These are phyloP conservation scores for Tylopilus sp. DNA, from an alignment of 768 basidiomycete species.

Conservation along the genomic window DNA sequence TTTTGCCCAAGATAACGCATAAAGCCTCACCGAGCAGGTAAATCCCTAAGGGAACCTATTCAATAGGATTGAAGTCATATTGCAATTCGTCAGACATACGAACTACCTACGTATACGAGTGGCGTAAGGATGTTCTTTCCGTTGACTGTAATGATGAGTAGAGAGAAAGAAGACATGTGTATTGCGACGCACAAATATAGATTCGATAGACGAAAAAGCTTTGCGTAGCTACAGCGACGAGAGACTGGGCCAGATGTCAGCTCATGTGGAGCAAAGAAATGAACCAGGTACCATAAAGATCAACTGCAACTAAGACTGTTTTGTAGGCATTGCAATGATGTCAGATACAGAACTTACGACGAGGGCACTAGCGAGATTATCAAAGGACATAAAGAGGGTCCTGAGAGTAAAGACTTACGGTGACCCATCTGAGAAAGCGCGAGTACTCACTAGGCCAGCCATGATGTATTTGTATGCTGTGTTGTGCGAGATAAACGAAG, in stretches of 20 bases:
- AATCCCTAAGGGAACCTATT: neutral
- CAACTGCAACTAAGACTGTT: slow-evolving; percentile 6
- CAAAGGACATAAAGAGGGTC: neutral
- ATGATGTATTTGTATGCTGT: slow-evolving; percentile 5
- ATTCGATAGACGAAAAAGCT: slow-evolving; percentile 10
- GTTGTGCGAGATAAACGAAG: neutral
- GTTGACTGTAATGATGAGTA: slow-evolving; percentile 1
- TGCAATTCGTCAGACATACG: neutral
- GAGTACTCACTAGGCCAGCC: neutral
- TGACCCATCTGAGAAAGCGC: accelerated
- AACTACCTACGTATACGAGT: slow-evolving; percentile 7
- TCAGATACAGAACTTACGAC: slow-evolving; percentile 1
- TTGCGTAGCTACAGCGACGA: neutral
- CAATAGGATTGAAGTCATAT: neutral
- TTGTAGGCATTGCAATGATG: neutral
- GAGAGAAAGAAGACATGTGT: too few species aligned
- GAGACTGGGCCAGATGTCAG: neutral
- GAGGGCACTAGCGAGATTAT: too few species aligned
- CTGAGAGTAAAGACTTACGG: slow-evolving; percentile 1
- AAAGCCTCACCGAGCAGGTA: slow-evolving; percentile 7
- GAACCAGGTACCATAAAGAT: neutral
- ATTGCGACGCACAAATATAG: slow-evolving; percentile 2
- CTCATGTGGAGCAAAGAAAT: too few species aligned
- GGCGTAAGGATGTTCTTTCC: slow-evolving; percentile 1
- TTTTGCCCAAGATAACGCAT: too few species aligned